Evolutionary conservation across 2,329 filamentous ascomycete genomes (phyloP).

Genomic region (Aspergillus texensis): DNA sequence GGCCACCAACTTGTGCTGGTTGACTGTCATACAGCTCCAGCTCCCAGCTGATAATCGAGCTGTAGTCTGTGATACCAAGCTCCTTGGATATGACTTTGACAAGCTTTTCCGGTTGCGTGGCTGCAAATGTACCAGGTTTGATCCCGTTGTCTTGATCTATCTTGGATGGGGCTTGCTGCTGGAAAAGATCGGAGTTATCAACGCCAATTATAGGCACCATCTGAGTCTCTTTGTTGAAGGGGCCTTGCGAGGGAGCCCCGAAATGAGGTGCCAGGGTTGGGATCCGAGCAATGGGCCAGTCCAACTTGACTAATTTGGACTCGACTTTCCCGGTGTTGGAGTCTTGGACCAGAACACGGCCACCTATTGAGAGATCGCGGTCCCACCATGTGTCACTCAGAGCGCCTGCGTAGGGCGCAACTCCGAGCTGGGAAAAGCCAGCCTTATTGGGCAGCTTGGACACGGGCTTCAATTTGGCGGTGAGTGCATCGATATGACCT

Average conservation of each 20-base stretch:
- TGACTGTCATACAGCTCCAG: conserved; percentile 92
- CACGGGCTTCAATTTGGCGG: conserved; percentile 87
- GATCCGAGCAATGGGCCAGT: conserved; percentile 91
- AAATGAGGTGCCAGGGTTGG: conserved; percentile 95
- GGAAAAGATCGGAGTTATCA: conserved; percentile 66
- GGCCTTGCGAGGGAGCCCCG: conserved; percentile 67
- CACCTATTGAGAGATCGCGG: conserved; percentile 86
- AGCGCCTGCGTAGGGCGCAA: conserved; percentile 88
- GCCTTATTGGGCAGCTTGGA: conserved; percentile 81
- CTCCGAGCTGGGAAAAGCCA: conserved; percentile 85
- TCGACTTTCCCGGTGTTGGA: conserved; percentile 71
- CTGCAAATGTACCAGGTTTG: conserved; percentile 68
- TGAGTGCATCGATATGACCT: conserved; percentile 90
- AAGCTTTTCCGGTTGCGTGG: conserved; percentile 81
- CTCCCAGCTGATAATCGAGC: conserved; percentile 90
- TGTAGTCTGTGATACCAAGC: conserved; percentile 72
- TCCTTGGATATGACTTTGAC: conserved; percentile 80
- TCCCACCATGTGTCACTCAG: conserved; percentile 96
- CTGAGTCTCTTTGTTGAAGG: conserved; percentile 85
- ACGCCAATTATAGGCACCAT: conserved; percentile 93
- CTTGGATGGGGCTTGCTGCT: conserved; percentile 24
- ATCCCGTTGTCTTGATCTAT: conserved; percentile 45
- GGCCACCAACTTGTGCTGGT: conserved; percentile 77
- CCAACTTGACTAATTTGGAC: conserved; percentile 82
- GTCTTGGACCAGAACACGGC: conserved; percentile 82